phyloP scores from a whole-genome alignment of 306 rosid genomes.

The Castanea sativa region DNA sequence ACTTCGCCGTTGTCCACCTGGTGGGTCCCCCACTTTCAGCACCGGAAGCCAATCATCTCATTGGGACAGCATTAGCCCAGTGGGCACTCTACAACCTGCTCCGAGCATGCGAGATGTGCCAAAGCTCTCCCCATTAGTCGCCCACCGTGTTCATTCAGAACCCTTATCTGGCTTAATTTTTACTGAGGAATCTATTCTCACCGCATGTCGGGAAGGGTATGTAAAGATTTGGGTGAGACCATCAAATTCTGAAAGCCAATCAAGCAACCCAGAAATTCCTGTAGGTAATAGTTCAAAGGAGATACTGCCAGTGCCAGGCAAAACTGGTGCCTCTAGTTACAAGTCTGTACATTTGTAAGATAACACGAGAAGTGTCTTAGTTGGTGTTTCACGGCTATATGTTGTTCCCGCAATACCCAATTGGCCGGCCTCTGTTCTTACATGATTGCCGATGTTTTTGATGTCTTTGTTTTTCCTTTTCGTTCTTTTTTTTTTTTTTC shows the following conservation, averaged over 20 bases:
- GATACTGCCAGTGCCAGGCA: constrained; percentile 51
- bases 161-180: constrained; percentile 87
- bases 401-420: not conserved
- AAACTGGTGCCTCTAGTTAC: constrained; percentile 45
- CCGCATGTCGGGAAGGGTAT: constrained; percentile 94
- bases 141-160: constrained; percentile 89
- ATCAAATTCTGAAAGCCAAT: constrained; percentile 50
- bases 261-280: constrained; percentile 47
- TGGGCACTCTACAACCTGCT: constrained; percentile 90
- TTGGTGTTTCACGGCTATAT: not conserved
- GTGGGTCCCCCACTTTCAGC: constrained; percentile 92
- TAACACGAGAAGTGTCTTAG: not conserved
- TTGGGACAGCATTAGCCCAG: constrained; percentile 75
- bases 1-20: constrained; percentile 74
- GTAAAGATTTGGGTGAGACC: constrained; percentile 87
- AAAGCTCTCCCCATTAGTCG: constrained; percentile 75
- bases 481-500: not conserved
- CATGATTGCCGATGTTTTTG: not conserved
- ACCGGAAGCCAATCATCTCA: constrained; percentile 93
- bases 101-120: constrained; percentile 93
- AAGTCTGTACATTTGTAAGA: constrained; percentile 24
- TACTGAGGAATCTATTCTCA: constrained; percentile 80
- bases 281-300: constrained; percentile 59
- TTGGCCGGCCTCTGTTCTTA: not conserved
- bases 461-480: no score